Percentiles rank a stretch among this genome's conserved stretches.
phyloP scores from a whole-genome alignment of 1,284 basidiomycete genomes.

The Hypsizygus ulmarius region DNA sequence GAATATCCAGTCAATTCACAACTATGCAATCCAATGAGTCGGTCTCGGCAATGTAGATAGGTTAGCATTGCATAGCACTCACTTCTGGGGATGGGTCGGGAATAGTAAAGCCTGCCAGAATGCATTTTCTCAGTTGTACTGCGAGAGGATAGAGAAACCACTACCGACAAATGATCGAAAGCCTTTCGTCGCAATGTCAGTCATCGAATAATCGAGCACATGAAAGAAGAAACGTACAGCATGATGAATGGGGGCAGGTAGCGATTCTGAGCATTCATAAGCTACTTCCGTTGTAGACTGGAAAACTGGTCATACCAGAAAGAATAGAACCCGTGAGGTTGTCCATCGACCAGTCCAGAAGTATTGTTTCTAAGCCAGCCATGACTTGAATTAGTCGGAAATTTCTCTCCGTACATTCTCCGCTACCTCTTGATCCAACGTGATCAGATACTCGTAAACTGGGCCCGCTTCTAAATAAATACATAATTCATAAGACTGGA shows the following conservation, averaged over 20 bases:
- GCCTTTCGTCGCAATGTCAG: not conserved
- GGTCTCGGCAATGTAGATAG: not conserved
- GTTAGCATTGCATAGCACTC: slow-evolving; percentile 9
- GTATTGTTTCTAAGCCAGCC: slow-evolving; percentile 27
- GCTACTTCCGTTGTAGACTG: not conserved
- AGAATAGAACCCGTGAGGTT: slow-evolving; percentile 32
- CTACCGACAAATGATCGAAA: slow-evolving; percentile 15
- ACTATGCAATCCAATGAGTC: slow-evolving; percentile 15
- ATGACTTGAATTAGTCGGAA: not conserved
- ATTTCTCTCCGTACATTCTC: too few relatives aligned
- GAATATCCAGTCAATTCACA: slow-evolving; percentile 20
- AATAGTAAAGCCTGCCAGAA: slow-evolving; percentile 23
- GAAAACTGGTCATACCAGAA: slow-evolving; percentile 27
- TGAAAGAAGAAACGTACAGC: slow-evolving; percentile 14
- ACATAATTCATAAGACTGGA: slow-evolving; percentile 16
- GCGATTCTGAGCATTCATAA: slow-evolving; percentile 30
- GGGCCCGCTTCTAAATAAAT: not conserved
- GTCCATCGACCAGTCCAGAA: slow-evolving; percentile 38
- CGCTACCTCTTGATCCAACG: slow-evolving; percentile 36
- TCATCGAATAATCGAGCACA: slow-evolving; percentile 2
- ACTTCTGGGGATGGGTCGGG: slow-evolving; percentile 25
- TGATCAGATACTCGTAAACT: slow-evolving; percentile 38
- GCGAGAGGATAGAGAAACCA: not conserved
- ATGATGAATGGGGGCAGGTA: slow-evolving; percentile 28
- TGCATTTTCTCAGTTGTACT: not conserved